Evolutionary conservation across 345 rosid genomes (phyloP), one percentile per base, ranked within the genome.

Genomic region (Leavenworthia alabamica): DNA sequence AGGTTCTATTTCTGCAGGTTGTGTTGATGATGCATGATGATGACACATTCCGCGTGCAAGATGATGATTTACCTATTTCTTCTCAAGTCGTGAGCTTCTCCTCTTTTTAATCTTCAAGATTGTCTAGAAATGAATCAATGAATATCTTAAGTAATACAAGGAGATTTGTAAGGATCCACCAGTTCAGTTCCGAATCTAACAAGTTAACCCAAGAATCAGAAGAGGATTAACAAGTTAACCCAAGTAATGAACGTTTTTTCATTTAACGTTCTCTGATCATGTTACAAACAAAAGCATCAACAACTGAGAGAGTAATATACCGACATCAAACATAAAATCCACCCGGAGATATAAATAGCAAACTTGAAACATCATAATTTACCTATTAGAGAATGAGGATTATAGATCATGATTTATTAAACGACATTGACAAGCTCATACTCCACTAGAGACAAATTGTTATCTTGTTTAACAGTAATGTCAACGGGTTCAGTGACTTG

Each of bases 361-460:
- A 52, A 69, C 62, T 44, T 44, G 42, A 41, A 61, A 60, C 53
- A 55, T 11, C 46, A 29, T 27, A 20, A 26, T 36, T 6, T 19
- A 24, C 37, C 72, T 42, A 50, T 14, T 16, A 67, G 35, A 50
- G 11, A 66, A 27, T 4, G 56, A 2, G 32, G 24, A 9, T 12
- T 16, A 45, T 23, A 62, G 32, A 63, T 78, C 79, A 81, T 69
- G n/a, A n/a, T 77, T 79, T 19, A 76, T 78, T n/a, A n/a, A 11
- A 23, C 74, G 3, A 78, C 80, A 54, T 67, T 79, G 66, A 79
- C 81, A 27, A 81, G 68, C 73, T 81, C 86, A 23, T 79, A 81
- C 79, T 81, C 83, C 8, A 81, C 79, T 14, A 72, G 76, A 0
- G 81, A 74, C 60, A 77, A 5, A 74, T 77, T 77, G 71, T 72